Evolutionary conservation across 495 filamentous ascomycete species (phyloP).

Genomic region (Penicillium bialowiezense): DNA sequence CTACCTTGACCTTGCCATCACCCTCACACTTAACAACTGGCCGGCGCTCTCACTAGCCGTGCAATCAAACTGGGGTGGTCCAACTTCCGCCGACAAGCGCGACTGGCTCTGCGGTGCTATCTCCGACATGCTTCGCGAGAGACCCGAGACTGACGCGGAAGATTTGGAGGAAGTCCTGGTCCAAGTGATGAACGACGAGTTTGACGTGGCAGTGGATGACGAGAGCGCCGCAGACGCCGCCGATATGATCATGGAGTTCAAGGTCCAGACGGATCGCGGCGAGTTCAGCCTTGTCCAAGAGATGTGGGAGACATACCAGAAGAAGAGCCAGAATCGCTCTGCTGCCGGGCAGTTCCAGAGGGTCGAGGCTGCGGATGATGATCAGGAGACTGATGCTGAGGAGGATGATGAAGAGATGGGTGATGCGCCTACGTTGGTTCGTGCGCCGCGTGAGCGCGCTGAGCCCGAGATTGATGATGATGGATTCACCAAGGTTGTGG

Average conservation of each 20-base stretch:
- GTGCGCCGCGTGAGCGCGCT: slow-evolving; percentile 58
- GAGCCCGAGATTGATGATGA: slow-evolving; percentile 87
- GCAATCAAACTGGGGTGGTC: slow-evolving; percentile 82
- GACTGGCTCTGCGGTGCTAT: slow-evolving; percentile 94
- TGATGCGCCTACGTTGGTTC: slow-evolving; percentile 62
- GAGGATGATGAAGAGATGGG: slow-evolving; percentile 72
- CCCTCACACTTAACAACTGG: slow-evolving; percentile 79
- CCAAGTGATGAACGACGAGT: slow-evolving; percentile 93
- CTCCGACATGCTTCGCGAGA: slow-evolving; percentile 70
- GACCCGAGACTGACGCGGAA: slow-evolving; percentile 73
- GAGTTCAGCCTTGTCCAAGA: slow-evolving; percentile 66
- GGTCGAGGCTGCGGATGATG: slow-evolving; percentile 50
- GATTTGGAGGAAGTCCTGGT: slow-evolving; percentile 81
- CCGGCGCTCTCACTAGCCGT: slow-evolving; percentile 82
- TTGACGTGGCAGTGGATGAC: slow-evolving; percentile 87
- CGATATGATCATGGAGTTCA: slow-evolving; percentile 63
- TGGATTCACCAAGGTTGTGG: slow-evolving; percentile 85
- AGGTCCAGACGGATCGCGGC: slow-evolving; percentile 57
- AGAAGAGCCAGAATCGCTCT: slow-evolving; percentile 51
- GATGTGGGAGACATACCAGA: slow-evolving; percentile 64
- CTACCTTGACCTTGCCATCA: slow-evolving; percentile 79
- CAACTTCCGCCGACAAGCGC: slow-evolving; percentile 80
- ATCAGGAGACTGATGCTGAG: slow-evolving; percentile 55
- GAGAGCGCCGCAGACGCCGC: slow-evolving; percentile 76
- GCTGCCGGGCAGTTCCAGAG: slow-evolving; percentile 54